Evolutionary conservation across 1,284 basidiomycete species (phyloP), one percentile per base, ranked within the genome.

Genomic region (Peniophora sp.): DNA sequence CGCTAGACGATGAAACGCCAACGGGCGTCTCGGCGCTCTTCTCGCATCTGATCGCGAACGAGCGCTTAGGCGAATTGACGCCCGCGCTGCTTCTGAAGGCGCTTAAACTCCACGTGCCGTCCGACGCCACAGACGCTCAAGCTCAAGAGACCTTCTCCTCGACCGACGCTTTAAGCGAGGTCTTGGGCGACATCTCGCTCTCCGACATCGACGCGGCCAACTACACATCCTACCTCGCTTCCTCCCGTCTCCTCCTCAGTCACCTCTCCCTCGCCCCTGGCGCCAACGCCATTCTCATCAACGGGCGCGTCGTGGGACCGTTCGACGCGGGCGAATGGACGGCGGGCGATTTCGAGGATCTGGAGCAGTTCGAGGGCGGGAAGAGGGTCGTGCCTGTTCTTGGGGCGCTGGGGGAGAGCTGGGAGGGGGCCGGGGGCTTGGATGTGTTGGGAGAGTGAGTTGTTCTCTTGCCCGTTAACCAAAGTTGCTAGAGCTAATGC

Each of bases 251-350:
- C 24, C 57, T 86, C 22, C 67, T 69, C 3, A 68, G 74, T 20
- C 73, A 76, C 43, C 58, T 93, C 1, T 75, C 75, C 1, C 58
- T 94, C 35, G 57, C 65, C 11, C 74, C 78, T 1, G 83, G 84
- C 0, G 66, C 83, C 51, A 71, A 73, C 15, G 85, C 75, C 1
- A 52, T 97, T 18, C 58, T 94, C 36, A 70, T 90, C 47, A 96
- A 96, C 58, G 93, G 93, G 36, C 74, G 93, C 32, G 91, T 88
- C 44, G 66, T 91, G 24, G 85, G 87, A 0, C 85, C 85, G 0
- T 64, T 90, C 46, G 65, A 65, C 5, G 54, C 66, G 1, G 72
- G 70, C 10, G 75, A 78, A 12, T 91, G 96, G 61, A 54, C 66
- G 3, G 62, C 76, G 0, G 75, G 74, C 15, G 92, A 95, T 63